phyloP scores from a whole-genome alignment of 805 yeast genomes.

The Cyberlindnera mrakii region DNA sequence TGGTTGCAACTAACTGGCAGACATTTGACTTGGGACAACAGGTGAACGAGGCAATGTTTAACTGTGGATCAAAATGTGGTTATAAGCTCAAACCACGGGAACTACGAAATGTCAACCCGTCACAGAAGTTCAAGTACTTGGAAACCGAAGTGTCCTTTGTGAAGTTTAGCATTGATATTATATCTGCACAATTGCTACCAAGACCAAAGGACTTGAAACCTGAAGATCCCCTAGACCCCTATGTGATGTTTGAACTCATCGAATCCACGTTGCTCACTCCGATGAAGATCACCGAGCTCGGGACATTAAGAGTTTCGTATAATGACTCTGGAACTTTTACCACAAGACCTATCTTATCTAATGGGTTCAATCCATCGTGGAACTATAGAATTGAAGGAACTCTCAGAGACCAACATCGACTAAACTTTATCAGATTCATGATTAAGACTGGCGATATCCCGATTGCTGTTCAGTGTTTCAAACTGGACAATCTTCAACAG shows the following conservation, averaged over 20 bases:
- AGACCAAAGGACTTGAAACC: constrained; percentile 48
- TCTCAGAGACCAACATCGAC: constrained; percentile 32
- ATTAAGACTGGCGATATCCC: constrained; percentile 37
- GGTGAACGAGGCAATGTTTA: constrained; percentile 77
- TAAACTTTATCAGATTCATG: constrained; percentile 52
- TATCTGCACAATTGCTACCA: constrained; percentile 86
- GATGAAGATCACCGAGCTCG: constrained; percentile 9
- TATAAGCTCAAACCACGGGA: constrained; percentile 69
- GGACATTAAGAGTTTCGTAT: constrained; percentile 1
- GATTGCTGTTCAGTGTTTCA: constrained; percentile 57
- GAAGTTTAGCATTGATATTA: constrained; percentile 36
- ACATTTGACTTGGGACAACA: constrained; percentile 87
- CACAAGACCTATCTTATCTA: constrained; percentile 40
- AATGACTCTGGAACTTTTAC: constrained; percentile 3
- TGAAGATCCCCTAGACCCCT: constrained; percentile 50
- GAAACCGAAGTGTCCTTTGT: constrained; percentile 5
- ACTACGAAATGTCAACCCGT: constrained; percentile 26
- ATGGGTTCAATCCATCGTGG: constrained; percentile 91
- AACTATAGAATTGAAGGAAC: constrained; percentile 43
- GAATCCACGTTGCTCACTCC: constrained; percentile 32
- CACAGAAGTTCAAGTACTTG: constrained; percentile 17
- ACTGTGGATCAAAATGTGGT: constrained; percentile 54
- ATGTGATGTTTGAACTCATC: constrained; percentile 51
- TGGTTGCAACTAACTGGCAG: constrained; percentile 98
- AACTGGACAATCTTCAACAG: constrained; percentile 54